These are phyloP conservation scores for Otatea glauca DNA, from an alignment of 176 grass and related monocot genomes.

Conservation along the genomic window DNA sequence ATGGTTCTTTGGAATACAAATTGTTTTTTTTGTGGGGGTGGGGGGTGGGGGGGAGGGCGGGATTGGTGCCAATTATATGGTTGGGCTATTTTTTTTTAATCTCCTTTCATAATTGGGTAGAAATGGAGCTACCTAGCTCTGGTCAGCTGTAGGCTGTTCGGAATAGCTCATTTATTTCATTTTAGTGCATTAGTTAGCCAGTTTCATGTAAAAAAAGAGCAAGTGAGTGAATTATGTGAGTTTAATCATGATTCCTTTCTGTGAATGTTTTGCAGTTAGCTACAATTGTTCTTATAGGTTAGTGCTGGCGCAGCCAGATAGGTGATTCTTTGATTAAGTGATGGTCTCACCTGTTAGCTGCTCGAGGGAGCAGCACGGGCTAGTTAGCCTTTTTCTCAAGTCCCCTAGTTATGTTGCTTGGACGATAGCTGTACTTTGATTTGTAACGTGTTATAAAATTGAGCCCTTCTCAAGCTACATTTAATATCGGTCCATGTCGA, in stretches of 20 bases:
- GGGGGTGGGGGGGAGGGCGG: background rate
- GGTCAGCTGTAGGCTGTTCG: background rate
- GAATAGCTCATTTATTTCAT: background rate
- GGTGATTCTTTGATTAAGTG: conserved; percentile 23
- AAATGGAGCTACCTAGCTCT: conserved; percentile 20
- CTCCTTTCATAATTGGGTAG: background rate
- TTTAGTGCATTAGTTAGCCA: conserved; percentile 3
- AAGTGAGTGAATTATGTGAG: background rate
- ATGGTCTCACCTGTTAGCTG: conserved; percentile 9
- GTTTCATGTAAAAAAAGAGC: background rate
- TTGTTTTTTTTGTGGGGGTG: too few species aligned
- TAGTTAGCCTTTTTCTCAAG: background rate
- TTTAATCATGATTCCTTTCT: too few species aligned
- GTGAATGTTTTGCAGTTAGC: too few species aligned
- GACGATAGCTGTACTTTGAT: background rate
- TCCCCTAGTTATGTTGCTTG: conserved; percentile 3
- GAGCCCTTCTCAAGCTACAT: background rate
- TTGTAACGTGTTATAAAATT: background rate
- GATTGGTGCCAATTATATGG: background rate
- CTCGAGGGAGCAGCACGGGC: background rate
- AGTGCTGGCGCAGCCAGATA: background rate
- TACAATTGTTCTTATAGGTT: background rate
- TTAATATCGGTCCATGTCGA: background rate
- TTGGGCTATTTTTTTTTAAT: background rate
- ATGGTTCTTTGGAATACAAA: background rate